phyloP scores from a whole-genome alignment of 345 rosid species.

The Citrus medica region DNA sequence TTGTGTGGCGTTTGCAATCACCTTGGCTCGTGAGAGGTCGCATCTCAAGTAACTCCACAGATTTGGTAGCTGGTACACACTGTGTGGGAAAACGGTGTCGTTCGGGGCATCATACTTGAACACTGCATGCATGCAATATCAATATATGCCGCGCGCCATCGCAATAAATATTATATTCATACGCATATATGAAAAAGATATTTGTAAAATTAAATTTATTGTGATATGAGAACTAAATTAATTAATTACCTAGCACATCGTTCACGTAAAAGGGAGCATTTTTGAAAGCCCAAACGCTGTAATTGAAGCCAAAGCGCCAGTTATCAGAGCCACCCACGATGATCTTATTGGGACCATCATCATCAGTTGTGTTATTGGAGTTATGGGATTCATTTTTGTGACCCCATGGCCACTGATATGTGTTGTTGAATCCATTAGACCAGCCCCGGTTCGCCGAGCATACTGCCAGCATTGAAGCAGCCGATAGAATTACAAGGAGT shows the following conservation, averaged over 20 bases:
- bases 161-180: no score
- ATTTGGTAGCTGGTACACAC: conserved; percentile 57
- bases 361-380: conserved; percentile 6
- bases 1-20: conserved; percentile 46
- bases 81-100: conserved; percentile 44
- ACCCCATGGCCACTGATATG: conserved; percentile 15
- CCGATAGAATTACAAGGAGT: not conserved
- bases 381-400: conserved; percentile 8
- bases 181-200: no score
- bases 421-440: conserved; percentile 27
- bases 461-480: conserved; percentile 14
- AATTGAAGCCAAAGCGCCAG: conserved; percentile 65
- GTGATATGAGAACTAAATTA: not conserved
- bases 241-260: conserved; percentile 51
- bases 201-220: not conserved
- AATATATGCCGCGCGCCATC: no score
- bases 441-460: conserved; percentile 26
- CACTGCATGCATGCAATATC: conserved; percentile 34
- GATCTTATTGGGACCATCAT: conserved; percentile 33
- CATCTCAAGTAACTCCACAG: conserved; percentile 46
- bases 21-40: conserved; percentile 41
- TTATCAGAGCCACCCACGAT: conserved; percentile 59
- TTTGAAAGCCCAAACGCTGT: conserved; percentile 55
- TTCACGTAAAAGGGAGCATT: conserved; percentile 56
- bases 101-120: conserved; percentile 64